Base-by-base conservation (phyloP, 2,329 filamentous ascomycete genomes). In the Ophiobolus disseminans region DNA sequence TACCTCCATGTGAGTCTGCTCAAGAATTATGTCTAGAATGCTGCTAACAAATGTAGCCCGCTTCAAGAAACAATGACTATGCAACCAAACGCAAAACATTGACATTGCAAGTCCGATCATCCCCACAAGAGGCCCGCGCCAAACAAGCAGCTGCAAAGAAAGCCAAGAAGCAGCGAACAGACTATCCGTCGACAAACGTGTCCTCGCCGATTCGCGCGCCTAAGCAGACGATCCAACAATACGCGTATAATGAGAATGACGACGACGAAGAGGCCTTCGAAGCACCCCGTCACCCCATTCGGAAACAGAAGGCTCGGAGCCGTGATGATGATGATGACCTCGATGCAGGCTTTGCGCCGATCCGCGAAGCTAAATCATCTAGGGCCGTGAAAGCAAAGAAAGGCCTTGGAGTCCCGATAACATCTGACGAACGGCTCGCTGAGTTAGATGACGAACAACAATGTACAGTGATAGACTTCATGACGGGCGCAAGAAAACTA, bases 121-220 rank as follows among this genome's bases (percentile, higher is more conserved):
- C 79, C 9, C 76, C 79, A 23, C 41, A 69, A 57, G 49, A 80
- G 73, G 55, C 57, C 10, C 42, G 21, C 16, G 45, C 42, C 21
- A 72, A 74, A 55, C 52, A 54, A 30, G 46, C 52, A 6, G 32
- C 34, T 22, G 51, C 47, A 32, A 59, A 55, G 50, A 66, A 60
- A 28, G 52, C 47, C 16, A 63, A 60, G 19, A 74, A 72, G 45
- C 65, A 60, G 40, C 73, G 70, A 21, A 69, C 77, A 34, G 75
- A 80, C 21, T 75, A 81, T 62, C 83, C 85, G 3, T 89, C 86
- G 0, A 89, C 87, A 1, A 85, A 87, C 56, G 78, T 89, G 3
- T 87, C 86, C 0, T 88, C 86, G 14, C 86, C 86, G 3, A 63
- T 85, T 9, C 80, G 82, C 58, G 74, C 76, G 20, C 65, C 75